These are phyloP conservation scores for Pseudohyphozyma bogoriensis DNA, from an alignment of 768 basidiomycete genomes.

Conservation along the genomic window DNA sequence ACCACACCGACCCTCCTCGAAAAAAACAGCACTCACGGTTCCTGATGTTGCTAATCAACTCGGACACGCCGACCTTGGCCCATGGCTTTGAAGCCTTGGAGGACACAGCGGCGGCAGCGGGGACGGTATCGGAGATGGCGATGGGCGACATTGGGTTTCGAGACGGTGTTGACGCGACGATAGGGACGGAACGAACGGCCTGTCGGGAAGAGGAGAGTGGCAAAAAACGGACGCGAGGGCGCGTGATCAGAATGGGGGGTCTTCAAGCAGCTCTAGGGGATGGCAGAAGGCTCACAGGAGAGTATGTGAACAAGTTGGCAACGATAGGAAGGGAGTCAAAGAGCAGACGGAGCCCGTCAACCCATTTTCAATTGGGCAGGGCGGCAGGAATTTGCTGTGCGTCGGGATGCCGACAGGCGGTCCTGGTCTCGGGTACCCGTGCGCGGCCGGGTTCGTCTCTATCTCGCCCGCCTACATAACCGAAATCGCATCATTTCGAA, in stretches of 20 bases:
- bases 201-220: not conserved
- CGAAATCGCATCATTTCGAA: too few relatives aligned
- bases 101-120: not conserved
- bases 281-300: not conserved
- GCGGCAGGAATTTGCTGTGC: too few relatives aligned
- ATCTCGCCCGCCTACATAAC: too few relatives aligned
- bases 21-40: not conserved
- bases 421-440: too few relatives aligned
- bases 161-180: too few relatives aligned
- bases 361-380: too few relatives aligned
- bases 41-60: not conserved
- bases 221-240: not conserved
- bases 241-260: not conserved
- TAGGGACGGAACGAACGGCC: not conserved
- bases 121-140: not conserved
- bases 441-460: too few relatives aligned
- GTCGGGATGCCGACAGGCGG: too few relatives aligned
- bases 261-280: not conserved
- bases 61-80: not conserved
- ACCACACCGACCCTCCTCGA: too few relatives aligned
- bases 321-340: not conserved
- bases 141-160: conserved; percentile 5
- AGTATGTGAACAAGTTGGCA: not conserved
- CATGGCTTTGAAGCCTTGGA: not conserved
- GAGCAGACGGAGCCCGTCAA: too few relatives aligned